Evolutionary conservation across 202 grass and related monocot genomes (phyloP), one percentile per base, ranked within the genome.

Genomic region (Saccharum hybrid): DNA sequence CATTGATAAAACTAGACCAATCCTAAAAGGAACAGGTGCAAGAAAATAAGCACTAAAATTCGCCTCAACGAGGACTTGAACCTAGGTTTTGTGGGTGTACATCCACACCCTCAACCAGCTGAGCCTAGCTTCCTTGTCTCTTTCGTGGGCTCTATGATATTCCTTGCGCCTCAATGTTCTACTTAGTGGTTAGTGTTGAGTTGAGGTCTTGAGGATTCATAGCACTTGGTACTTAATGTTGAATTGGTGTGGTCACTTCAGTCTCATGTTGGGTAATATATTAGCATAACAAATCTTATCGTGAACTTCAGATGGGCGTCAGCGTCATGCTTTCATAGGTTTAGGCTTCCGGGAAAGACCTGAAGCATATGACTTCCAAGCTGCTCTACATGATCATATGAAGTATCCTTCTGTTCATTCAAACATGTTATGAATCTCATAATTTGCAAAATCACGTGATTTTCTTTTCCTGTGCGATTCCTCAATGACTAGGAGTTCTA

Each of bases 321-420:
- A 90, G 65, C 85, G 96, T 63, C 96, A 98, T 92, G 96, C 96
- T 68, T 98, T 93, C 78, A 95, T 98, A 67, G 96, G 96, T 67
- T 85, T 98, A 80, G 96, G 96, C 72, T 99, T 99, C 86, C 91
- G 96, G 12, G 96, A 99, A 94, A 99, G 96, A 81, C 66, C 93
- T 81, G 66, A 99, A 94, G 96, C 96, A 86, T 99, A 99, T 82
- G 96, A 99, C 66, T 99, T 99, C 85, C 96, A 99, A 89, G 96
- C 96, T 90, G 91, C 96, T 87, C 89, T 98, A 60, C 91, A 98
- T 84, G 92, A 98, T 78, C 92, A 98, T 66, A 95, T 98, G 92
- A 95, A 98, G 96, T 95, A 98, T 93, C 85, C 92, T 86, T 88
- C 48, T 83, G 37, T 80, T 71, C 69, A 71, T 74, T 80, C 46